phyloP scores from a whole-genome alignment of 2,329 filamentous ascomycete species.

The Paecilomyces formosus region DNA sequence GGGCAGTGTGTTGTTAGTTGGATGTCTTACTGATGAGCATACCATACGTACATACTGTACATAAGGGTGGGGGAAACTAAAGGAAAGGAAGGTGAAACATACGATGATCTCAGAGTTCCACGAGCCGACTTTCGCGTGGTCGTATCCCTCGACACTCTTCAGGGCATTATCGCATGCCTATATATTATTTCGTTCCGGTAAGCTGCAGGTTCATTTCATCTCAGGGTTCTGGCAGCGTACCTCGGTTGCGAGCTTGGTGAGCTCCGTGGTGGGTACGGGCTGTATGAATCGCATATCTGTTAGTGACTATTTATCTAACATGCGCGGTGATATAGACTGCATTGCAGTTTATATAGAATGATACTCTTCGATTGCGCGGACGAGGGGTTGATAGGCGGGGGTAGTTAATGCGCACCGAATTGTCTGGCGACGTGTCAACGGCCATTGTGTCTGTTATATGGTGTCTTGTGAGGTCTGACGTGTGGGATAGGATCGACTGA shows the following conservation, averaged over 20 bases:
- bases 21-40: not conserved
- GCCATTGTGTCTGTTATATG: constrained; percentile 3
- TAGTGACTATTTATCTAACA: not conserved
- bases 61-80: too few species aligned
- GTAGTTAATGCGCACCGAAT: constrained; percentile 7
- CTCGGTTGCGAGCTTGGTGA: constrained; percentile 80
- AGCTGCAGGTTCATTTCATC: not conserved
- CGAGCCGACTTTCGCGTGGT: constrained; percentile 72
- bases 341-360: too few species aligned
- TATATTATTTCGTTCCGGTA: not conserved
- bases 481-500: not conserved
- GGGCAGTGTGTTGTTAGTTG: not conserved
- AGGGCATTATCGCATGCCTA: constrained; percentile 80
- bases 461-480: not conserved
- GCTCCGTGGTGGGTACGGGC: constrained; percentile 68
- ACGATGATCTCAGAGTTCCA: constrained; percentile 96
- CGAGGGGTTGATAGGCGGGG: not conserved
- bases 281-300: constrained; percentile 25
- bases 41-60: too few species aligned
- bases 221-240: constrained; percentile 47
- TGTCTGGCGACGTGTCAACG: constrained; percentile 6
- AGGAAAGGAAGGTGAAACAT: constrained; percentile 28
- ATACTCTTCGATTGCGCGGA: too few species aligned
- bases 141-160: constrained; percentile 68
- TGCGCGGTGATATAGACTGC: too few species aligned